phyloP scores from a whole-genome alignment of 2,329 filamentous ascomycete species.

The Colletotrichum sp. region DNA sequence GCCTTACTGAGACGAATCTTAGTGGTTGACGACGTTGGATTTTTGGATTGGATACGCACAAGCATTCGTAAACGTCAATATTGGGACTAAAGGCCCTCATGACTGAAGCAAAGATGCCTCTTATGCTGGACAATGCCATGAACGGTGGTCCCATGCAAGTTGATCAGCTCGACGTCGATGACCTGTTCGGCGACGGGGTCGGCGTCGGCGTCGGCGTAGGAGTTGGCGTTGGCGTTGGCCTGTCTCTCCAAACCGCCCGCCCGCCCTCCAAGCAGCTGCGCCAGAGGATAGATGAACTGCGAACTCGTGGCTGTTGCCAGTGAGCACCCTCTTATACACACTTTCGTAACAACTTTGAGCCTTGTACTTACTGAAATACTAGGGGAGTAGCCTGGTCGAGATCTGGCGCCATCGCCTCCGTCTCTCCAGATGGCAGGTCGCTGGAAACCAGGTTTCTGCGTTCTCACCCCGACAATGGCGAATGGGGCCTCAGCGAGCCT shows the following conservation, averaged over 20 bases:
- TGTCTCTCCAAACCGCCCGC: constrained; percentile 55
- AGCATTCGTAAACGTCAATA: neutral
- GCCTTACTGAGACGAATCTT: neutral
- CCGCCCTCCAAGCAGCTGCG: constrained; percentile 70
- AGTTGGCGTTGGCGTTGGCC: constrained; percentile 73
- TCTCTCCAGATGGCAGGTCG: constrained; percentile 72
- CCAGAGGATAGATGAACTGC: constrained; percentile 77
- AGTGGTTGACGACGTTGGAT: neutral
- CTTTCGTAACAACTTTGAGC: neutral
- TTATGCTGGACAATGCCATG: constrained; percentile 57
- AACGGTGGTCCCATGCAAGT: constrained; percentile 52
- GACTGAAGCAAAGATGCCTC: constrained; percentile 46
- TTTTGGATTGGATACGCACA: neutral
- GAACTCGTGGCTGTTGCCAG: constrained; percentile 80
- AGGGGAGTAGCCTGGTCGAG: constrained; percentile 90
- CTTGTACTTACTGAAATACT: neutral
- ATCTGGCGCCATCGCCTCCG: constrained; percentile 82
- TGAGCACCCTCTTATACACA: constrained; percentile 47
- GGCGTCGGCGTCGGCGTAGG: constrained; percentile 59
- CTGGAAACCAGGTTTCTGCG: constrained; percentile 77
- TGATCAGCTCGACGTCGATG: constrained; percentile 67
- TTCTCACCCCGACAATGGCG: constrained; percentile 70
- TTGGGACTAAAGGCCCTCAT: constrained; percentile 23
- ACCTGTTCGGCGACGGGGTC: constrained; percentile 77
- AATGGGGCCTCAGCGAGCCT: constrained; percentile 80